phyloP scores from a whole-genome alignment of 352 stramenopile genomes.

The Phytopythium mirpurense region DNA sequence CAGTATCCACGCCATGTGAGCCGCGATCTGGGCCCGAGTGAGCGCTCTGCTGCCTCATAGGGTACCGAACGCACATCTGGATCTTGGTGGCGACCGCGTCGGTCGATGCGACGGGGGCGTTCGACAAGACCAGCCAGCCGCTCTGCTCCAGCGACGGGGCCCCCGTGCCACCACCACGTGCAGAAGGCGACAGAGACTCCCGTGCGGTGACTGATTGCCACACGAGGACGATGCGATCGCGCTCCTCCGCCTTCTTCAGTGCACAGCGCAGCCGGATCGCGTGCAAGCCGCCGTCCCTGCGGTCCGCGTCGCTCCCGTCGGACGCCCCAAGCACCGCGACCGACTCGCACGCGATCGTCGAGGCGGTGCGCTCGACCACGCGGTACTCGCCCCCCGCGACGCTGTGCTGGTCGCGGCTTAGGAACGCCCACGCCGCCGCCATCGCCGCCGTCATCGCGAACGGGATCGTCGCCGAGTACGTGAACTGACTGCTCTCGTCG shows the following conservation, averaged over 20 bases:
- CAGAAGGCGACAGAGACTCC: not conserved
- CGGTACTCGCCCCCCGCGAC: slow-evolving; percentile 34
- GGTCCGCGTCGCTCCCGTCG: slow-evolving; percentile 2
- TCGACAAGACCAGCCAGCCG: slow-evolving; percentile 29
- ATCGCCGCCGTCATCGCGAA: slow-evolving; percentile 33
- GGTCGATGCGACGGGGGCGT: slow-evolving; percentile 3
- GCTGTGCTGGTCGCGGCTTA: slow-evolving; percentile 24
- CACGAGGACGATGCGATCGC: slow-evolving; percentile 17
- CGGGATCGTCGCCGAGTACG: slow-evolving; percentile 33
- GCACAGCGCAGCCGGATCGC: slow-evolving; percentile 25
- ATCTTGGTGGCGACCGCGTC: slow-evolving; percentile 23
- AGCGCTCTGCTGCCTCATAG: too few relatives aligned
- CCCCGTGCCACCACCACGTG: not conserved
- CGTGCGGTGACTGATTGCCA: slow-evolving; percentile 11
- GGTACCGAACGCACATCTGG: slow-evolving; percentile 35
- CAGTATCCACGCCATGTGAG: too few relatives aligned
- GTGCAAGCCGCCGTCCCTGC: slow-evolving; percentile 5
- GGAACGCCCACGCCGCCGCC: slow-evolving; percentile 27
- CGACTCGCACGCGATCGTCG: slow-evolving; percentile 36
- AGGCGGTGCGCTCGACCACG: slow-evolving; percentile 11
- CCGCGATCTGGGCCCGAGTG: too few relatives aligned
- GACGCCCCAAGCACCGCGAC: slow-evolving; percentile 24
- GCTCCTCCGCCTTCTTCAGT: slow-evolving; percentile 26
- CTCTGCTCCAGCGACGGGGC: slow-evolving; percentile 19
- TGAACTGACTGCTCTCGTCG: slow-evolving; percentile 2